These are phyloP conservation scores for Yamadazyma tumulicola DNA, from an alignment of 805 yeast genomes.

Conservation along the genomic window DNA sequence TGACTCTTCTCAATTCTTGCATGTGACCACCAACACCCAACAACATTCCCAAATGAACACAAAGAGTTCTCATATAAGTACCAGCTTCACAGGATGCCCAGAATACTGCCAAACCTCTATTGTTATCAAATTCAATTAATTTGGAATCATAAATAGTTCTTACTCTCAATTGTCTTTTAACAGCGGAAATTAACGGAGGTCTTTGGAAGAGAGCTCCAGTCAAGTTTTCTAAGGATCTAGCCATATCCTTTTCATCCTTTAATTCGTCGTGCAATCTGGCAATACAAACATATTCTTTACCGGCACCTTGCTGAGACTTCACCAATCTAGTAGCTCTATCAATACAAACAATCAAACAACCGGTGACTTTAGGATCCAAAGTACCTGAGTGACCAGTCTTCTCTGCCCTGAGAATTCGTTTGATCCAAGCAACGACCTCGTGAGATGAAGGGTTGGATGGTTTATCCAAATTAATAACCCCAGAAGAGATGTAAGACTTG, in stretches of 20 bases:
- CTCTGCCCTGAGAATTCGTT: conserved; percentile 90
- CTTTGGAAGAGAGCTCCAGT: conserved; percentile 99
- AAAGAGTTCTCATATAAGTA: conserved; percentile 97
- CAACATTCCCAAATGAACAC: conserved; percentile 98
- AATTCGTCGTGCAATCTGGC: conserved; percentile 92
- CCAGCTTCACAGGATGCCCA: conserved; percentile 99
- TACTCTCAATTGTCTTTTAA: conserved; percentile 97
- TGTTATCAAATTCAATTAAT: conserved; percentile 92
- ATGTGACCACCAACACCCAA: conserved; percentile 99
- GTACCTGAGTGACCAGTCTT: conserved; percentile 99
- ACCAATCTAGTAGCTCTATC: conserved; percentile 98
- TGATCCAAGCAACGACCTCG: conserved; percentile 99
- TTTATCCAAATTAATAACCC: conserved; percentile 95
- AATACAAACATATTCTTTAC: conserved; percentile 98
- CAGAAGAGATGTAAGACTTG: conserved; percentile 84
- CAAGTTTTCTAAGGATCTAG: conserved; percentile 83
- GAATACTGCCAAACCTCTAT: conserved; percentile 94
- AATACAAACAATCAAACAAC: conserved; percentile 96
- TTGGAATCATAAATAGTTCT: conserved; percentile 97
- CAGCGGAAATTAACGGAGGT: conserved; percentile 98
- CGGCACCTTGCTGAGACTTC: conserved; percentile 99
- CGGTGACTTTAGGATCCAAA: conserved; percentile 97
- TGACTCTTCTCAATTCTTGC: conserved; percentile 99
- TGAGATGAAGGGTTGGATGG: conserved; percentile 98
- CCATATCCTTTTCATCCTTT: conserved; percentile 85